phyloP scores from a whole-genome alignment of 2,329 filamentous ascomycete genomes.

The Alternaria incomplexa region DNA sequence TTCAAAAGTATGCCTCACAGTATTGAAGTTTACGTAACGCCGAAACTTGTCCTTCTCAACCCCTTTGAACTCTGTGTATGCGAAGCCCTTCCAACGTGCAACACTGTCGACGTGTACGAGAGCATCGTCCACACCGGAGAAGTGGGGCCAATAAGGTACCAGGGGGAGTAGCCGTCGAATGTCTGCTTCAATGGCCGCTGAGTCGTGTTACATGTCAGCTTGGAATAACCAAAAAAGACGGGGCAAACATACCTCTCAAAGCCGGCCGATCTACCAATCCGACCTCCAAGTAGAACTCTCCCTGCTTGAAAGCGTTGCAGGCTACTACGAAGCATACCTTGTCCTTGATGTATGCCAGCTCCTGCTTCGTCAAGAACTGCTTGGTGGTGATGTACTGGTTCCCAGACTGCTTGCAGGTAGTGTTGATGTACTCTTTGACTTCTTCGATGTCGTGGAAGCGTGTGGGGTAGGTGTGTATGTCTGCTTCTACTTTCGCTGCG shows the following conservation, averaged over 20 bases:
- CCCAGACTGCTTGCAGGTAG: not conserved
- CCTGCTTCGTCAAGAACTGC: not conserved
- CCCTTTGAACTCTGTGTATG: not conserved
- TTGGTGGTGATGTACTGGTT: not conserved
- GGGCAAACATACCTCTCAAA: not conserved
- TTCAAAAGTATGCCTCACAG: slow-evolving; percentile 4
- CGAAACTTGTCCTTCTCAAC: slow-evolving; percentile 4
- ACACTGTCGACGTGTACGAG: not conserved
- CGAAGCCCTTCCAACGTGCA: not conserved
- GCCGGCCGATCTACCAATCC: not conserved
- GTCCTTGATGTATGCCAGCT: slow-evolving; percentile 4
- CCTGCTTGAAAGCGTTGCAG: slow-evolving; percentile 5
- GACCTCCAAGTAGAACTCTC: slow-evolving; percentile 15
- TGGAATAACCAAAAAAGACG: no score
- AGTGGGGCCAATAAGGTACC: not conserved
- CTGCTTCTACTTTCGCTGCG: not conserved
- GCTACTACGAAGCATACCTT: slow-evolving; percentile 13
- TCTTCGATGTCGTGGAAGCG: slow-evolving; percentile 9
- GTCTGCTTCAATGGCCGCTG: not conserved
- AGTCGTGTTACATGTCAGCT: not conserved
- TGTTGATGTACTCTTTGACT: slow-evolving; percentile 5
- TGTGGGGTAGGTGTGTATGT: slow-evolving; percentile 5
- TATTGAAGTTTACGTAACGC: not conserved
- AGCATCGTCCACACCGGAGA: not conserved
- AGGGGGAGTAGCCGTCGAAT: not conserved